These are phyloP conservation scores for Bidens hawaiensis DNA, from an alignment of 140 eudicot species.

Conservation along the genomic window DNA sequence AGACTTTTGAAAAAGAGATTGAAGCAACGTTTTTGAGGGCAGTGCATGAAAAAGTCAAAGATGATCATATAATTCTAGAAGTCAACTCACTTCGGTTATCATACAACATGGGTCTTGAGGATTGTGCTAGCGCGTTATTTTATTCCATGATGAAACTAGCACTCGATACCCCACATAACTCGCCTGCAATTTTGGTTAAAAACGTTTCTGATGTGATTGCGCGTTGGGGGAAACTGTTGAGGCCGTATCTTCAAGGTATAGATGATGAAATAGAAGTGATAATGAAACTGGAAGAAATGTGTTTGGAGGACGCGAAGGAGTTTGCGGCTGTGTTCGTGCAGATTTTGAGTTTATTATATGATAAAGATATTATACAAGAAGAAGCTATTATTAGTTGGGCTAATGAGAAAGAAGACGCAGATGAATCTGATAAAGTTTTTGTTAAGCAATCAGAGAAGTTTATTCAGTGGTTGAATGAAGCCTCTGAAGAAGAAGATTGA, in stretches of 20 bases:
- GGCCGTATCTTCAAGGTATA: conserved; percentile 49
- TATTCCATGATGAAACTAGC: too few species aligned
- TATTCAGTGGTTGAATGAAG: conserved; percentile 84
- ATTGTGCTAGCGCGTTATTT: too few species aligned
- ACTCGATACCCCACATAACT: conserved; percentile 43
- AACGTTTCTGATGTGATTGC: conserved; percentile 34
- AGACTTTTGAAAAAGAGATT: conserved; percentile 77
- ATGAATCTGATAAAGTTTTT: conserved; percentile 74
- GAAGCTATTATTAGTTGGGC: conserved; percentile 82
- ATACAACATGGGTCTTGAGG: too few species aligned
- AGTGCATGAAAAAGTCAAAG: too few species aligned
- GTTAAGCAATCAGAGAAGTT: conserved; percentile 67
- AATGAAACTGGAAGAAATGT: conserved; percentile 82
- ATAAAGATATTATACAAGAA: conserved; percentile 76
- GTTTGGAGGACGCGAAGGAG: conserved; percentile 61
- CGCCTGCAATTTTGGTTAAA: conserved; percentile 43
- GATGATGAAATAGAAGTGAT: conserved; percentile 94
- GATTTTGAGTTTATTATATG: conserved; percentile 68
- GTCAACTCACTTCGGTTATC: too few species aligned
- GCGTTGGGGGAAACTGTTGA: conserved; percentile 54
- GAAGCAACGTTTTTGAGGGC: conserved; percentile 83
- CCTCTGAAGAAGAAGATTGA: conserved; percentile 91
- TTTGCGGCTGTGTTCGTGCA: conserved; percentile 31
- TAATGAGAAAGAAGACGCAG: conserved; percentile 78
- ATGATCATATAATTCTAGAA: too few species aligned